Conservation (phyloP, 2,329 filamentous ascomycete species). For the Penicillium glabrum region DNA sequence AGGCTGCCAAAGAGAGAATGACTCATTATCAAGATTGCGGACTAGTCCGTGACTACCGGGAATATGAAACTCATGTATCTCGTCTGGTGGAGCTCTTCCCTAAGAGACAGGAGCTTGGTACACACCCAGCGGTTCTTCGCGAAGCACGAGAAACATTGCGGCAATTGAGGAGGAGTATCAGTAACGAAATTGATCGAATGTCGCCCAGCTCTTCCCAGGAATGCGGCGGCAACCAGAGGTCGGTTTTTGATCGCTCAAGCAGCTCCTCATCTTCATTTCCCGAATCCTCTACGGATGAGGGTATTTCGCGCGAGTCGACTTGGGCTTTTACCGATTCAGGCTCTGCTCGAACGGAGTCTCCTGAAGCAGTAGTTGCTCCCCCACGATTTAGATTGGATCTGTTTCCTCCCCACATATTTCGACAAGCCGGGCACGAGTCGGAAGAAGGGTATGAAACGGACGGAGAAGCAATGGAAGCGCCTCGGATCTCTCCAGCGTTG, state of each 20-base stretch:
- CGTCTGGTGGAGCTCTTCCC: constrained; percentile 41
- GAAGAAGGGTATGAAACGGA: constrained; percentile 38
- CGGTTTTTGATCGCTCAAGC: constrained; percentile 49
- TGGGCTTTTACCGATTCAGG: constrained; percentile 32
- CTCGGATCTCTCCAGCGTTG: constrained; percentile 27
- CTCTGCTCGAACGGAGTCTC: constrained; percentile 34
- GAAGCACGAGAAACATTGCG: constrained; percentile 37
- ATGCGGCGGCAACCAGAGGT: constrained; percentile 36
- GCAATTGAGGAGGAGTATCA: constrained; percentile 37
- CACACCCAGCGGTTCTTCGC: constrained; percentile 25
- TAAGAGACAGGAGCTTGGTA: constrained; percentile 28
- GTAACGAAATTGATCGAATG: constrained; percentile 41
- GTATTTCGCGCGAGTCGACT: constrained; percentile 33
- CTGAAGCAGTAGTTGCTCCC: constrained; percentile 28
- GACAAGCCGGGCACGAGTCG: constrained; percentile 25
- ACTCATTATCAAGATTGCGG: constrained; percentile 36
- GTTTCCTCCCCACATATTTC: constrained; percentile 36
- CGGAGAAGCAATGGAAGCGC: constrained; percentile 25
- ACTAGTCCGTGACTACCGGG: constrained; percentile 48
- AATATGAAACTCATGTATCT: constrained; percentile 49
- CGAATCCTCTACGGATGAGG: constrained; percentile 41
- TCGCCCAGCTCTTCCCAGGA: constrained; percentile 46
- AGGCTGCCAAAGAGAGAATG: constrained; percentile 42
- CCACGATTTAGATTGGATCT: constrained; percentile 30
- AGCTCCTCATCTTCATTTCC: constrained; percentile 46